Percentiles rank a stretch among this genome's conserved stretches.
These are phyloP conservation scores for Boeremia lycopersici DNA, from an alignment of 2,329 filamentous ascomycete genomes.

Conservation along the genomic window DNA sequence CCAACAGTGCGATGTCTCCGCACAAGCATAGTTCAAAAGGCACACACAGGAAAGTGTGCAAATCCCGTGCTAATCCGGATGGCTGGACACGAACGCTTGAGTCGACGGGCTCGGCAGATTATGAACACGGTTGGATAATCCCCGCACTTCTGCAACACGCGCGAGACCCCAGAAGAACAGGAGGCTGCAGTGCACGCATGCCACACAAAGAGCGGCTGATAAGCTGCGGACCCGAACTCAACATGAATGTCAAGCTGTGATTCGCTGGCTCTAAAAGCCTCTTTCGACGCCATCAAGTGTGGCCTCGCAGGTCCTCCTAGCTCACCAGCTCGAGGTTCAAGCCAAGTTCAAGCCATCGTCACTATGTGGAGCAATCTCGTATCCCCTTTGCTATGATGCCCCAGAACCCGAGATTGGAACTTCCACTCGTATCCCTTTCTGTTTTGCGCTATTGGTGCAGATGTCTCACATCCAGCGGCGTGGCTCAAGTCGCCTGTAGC, in stretches of 20 bases:
- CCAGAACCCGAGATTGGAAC: constrained; percentile 1
- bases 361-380: constrained; percentile 14
- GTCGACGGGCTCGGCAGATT: constrained; percentile 7
- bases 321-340: constrained; percentile 4
- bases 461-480: constrained; percentile 32
- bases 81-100: constrained; percentile 10
- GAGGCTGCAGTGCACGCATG: constrained; percentile 12
- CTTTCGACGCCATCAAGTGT: not conserved
- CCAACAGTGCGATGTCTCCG: not conserved
- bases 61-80: constrained; percentile 11
- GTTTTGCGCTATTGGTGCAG: constrained; percentile 30
- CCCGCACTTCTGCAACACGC: constrained; percentile 23
- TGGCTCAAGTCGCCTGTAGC: constrained; percentile 31
- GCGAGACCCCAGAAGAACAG: constrained; percentile 25
- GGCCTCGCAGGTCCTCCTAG: constrained; percentile 1
- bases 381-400: constrained; percentile 13
- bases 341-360: constrained; percentile 7
- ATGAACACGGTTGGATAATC: constrained; percentile 10
- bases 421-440: constrained; percentile 12
- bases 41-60: constrained; percentile 2
- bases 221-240: constrained; percentile 18
- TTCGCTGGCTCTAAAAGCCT: constrained; percentile 7
- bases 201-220: constrained; percentile 23
- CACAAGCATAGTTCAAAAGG: constrained; percentile 5
- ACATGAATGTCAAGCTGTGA: constrained; percentile 9